Base-by-base conservation (phyloP, 352 stramenopile species). In the Globisporangium cystogenes region DNA sequence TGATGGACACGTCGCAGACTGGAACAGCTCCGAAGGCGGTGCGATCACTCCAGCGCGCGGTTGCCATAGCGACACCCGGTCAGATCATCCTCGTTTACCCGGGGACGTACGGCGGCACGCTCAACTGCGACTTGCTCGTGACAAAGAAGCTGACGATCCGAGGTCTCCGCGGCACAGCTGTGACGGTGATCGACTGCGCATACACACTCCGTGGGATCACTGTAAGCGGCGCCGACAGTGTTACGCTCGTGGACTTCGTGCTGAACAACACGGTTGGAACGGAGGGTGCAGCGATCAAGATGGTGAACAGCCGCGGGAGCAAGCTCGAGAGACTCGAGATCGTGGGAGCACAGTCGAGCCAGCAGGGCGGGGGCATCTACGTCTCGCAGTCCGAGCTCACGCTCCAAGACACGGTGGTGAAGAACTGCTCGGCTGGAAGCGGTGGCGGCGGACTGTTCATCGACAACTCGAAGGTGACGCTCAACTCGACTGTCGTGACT, bases 21-120 rank as follows among this genome's bases (percentile, higher is more conserved):
- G 77, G 77, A 24, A 86, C 65, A 20, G 64, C 78, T 2, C 49
- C 77, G 1, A 88, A 88, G 50, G 74, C 77, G 2, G 51, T 88
- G 0, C 52, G 72, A 20, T 68, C 77, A 3, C 57, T 88, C 8
- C 57, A 49, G 16, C 72, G 64, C 7, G 77, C 74, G 5, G n/a
- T 86, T 1, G 48, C 71, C 5, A 37, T 83, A 1, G 73, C 60
- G 3, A 53, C 56, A 7, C 23, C 59, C 0, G 39, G 55, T 3
- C 59, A 82, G 47, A 73, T 57, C 0, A 74, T 88, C 39, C 53
- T 86, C 12, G 16, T 88, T 21, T 86, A 86, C 48, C 74, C 70
- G 2, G 74, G 74, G 1, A 60, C 60, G 0, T 85, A 74, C 39
- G 51, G 12, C 4, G 72, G 72, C 0, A 11, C 24, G 4, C 27